Base-by-base conservation (phyloP, 148 eudicot genomes). In the Simmondsia chinensis region DNA sequence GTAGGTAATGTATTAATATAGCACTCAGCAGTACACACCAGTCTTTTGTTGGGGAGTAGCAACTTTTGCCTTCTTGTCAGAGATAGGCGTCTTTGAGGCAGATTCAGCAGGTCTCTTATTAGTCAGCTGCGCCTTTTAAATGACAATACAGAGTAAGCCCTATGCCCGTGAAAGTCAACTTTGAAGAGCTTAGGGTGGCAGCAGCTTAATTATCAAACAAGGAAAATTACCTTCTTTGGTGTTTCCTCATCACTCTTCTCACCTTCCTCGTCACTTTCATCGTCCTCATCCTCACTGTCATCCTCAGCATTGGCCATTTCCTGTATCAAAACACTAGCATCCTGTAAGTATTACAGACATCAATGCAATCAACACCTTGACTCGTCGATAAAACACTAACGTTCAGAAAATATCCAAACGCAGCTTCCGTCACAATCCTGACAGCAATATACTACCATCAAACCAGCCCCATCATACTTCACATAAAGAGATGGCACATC, bases 61-160 rank as follows among this genome's bases (percentile, higher is more conserved):
- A 19, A 73, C 54, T 63, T 80, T 84, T 11, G 88, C 84, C 70
- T 77, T 80, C 52, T 84, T 84, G 20, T 57, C 70, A 52, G 63
- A 42, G 25, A 48, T 61, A 54, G 79, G 68, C 4, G 75, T 69
- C 50, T 74, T 74, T 16, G 51, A 31, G 37, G 78, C 65, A 39
- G 82, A 64, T 40, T 54, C 80, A 1, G 63, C 59, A 40, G 65
- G 49, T 61, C 95, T 75, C 75, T 84, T 80, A 49, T 69, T 77
- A 75, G 70, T 53, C 19, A 62, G 34, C 56, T 66, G 70, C 41
- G 61, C 71, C 88, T 80, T 68, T 26, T 49, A n/a, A 19, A 15
- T 20, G 14, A 25, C 21, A 20, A 18, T 27, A 47, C 15, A 33
- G 11, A 21, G 27, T 31, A 23, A 34, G 45, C 19, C 51, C 14